A percentile compares a stretch with the other conserved stretches of the same genome.
Evolutionary conservation across 2,329 filamentous ascomycete species (phyloP).

Genomic region (Aschersonia sp.): DNA sequence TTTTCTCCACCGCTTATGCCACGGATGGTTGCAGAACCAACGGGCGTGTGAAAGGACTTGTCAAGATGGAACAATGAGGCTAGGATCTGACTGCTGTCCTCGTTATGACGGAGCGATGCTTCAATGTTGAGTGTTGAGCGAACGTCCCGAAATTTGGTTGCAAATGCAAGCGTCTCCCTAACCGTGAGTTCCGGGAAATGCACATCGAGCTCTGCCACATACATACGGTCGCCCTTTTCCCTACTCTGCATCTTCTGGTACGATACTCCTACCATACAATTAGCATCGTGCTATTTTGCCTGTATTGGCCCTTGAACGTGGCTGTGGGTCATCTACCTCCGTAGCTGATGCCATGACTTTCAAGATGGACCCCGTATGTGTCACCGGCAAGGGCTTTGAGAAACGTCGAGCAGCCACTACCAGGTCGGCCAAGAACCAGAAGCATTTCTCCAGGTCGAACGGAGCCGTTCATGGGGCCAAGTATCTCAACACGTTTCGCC

Average conservation of each 20-base stretch:
- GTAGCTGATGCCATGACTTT: conserved; percentile 32
- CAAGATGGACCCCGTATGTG: conserved; percentile 47
- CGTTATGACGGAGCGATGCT: neutral
- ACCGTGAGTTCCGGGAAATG: conserved; percentile 59
- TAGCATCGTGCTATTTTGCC: neutral
- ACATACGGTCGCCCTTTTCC: conserved; percentile 33
- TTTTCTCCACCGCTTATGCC: conserved; percentile 65
- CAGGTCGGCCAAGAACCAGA: conserved; percentile 39
- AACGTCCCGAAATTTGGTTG: conserved; percentile 40
- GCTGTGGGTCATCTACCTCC: neutral
- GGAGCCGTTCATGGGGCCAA: conserved; percentile 28
- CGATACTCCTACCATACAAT: neutral
- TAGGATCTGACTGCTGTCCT: neutral
- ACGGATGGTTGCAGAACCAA: conserved; percentile 47
- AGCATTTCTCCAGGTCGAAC: conserved; percentile 41
- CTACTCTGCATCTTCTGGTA: neutral
- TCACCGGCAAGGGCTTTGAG: conserved; percentile 43
- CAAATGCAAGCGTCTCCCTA: conserved; percentile 57
- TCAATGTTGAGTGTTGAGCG: neutral
- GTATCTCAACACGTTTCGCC: neutral
- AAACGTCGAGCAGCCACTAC: conserved; percentile 50
- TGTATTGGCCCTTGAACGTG: neutral
- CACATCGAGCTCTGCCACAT: conserved; percentile 62
- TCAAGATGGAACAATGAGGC: conserved; percentile 30
- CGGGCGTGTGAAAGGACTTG: conserved; percentile 51